A percentile compares a stretch with the other conserved stretches of the same genome.
Evolutionary conservation across 306 rosid genomes (phyloP).

Genomic region (Geum urbanum): DNA sequence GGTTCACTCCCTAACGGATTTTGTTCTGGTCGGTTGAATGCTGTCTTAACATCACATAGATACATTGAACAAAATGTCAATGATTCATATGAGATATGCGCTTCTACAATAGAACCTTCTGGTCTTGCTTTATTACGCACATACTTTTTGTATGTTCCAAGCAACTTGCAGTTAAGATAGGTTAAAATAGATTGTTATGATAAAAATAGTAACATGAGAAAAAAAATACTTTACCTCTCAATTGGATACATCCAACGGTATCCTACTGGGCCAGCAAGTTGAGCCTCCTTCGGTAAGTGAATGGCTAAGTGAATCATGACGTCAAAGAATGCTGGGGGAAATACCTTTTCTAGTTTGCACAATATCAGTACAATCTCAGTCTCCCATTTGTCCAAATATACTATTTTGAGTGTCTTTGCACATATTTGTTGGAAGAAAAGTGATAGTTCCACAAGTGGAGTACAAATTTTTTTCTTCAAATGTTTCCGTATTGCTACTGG

Average conservation of each 20-base stretch:
- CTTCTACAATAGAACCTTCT: no score
- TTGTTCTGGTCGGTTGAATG: no score
- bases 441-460: constrained; percentile 2
- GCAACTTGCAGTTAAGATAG: no score
- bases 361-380: not conserved
- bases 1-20: no score
- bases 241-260: constrained; percentile 4
- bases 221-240: not conserved
- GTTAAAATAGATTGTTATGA: no score
- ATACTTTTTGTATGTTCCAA: no score
- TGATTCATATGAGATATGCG: no score
- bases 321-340: constrained; percentile 7
- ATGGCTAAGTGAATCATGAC: constrained; percentile 9
- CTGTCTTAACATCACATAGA: no score
- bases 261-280: not conserved
- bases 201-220: no score
- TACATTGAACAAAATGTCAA: no score
- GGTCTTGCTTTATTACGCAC: no score
- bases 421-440: constrained; percentile 5
- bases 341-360: constrained; percentile 10
- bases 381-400: not conserved
- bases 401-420: not conserved
- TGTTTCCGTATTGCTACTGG: not conserved
- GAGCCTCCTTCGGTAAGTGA: not conserved
- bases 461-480: not conserved